Evolutionary conservation across 768 basidiomycete species (phyloP).

Genomic region (Boletus sp.): DNA sequence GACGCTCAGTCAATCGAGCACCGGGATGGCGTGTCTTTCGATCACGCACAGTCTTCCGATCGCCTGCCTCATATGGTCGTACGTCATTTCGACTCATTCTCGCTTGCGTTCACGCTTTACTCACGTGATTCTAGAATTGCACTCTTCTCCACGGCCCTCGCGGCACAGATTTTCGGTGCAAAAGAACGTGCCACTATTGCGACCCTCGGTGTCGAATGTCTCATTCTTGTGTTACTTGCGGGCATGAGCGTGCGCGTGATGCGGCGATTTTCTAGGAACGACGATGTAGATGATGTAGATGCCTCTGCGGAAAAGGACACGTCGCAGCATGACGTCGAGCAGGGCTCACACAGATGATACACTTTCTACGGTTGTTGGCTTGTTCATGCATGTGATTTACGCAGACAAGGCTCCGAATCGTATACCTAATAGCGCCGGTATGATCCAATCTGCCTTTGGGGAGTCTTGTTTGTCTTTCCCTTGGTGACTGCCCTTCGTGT

Average conservation of each 20-base stretch:
- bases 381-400: not conserved
- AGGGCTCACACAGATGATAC: not conserved
- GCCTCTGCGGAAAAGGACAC: not conserved
- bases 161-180: constrained; percentile 6
- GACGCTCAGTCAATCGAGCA: not conserved
- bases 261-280: not conserved
- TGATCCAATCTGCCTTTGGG: no score
- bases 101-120: not conserved
- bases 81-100: not conserved
- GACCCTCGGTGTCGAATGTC: constrained; percentile 6
- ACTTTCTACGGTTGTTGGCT: not conserved
- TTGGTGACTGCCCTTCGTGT: no score
- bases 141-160: constrained; percentile 8
- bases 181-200: not conserved
- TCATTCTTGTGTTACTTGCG: constrained; percentile 1
- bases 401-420: not conserved
- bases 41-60: constrained; percentile 17
- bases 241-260: constrained; percentile 1
- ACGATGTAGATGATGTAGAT: not conserved
- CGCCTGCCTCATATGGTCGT: constrained; percentile 17
- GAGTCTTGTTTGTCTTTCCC: no score
- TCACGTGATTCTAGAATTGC: not conserved
- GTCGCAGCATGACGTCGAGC: not conserved
- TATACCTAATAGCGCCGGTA: no score
- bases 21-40: constrained; percentile 8